A percentile compares a stretch with the other conserved stretches of the same genome.
These are phyloP conservation scores for Hymenotorrendiella dingleyae DNA, from an alignment of 2,329 filamentous ascomycete genomes.

Conservation along the genomic window DNA sequence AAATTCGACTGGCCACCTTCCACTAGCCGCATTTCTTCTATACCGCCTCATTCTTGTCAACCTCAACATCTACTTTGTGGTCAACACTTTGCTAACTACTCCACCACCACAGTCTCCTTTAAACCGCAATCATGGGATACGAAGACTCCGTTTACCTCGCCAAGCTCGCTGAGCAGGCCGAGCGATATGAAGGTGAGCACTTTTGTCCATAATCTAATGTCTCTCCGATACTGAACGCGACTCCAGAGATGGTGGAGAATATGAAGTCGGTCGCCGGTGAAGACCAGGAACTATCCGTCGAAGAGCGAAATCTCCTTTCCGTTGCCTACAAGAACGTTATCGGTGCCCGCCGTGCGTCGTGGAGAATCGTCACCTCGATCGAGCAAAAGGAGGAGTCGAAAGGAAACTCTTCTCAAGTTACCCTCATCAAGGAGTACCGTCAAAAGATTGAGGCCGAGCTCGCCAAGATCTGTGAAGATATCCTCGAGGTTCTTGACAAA, in stretches of 20 bases:
- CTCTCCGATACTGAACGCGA: conserved; percentile 13
- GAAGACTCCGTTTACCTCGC: conserved; percentile 99
- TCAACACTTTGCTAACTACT: conserved; percentile 6
- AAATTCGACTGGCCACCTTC: background rate
- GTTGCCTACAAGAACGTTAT: conserved; percentile 99
- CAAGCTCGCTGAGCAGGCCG: conserved; percentile 99
- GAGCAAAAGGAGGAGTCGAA: conserved; percentile 99
- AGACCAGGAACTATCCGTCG: conserved; percentile 75
- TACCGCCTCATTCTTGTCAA: too few relatives aligned
- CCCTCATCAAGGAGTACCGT: conserved; percentile 95
- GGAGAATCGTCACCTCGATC: conserved; percentile 97
- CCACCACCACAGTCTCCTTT: conserved; percentile 13
- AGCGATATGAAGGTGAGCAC: conserved; percentile 96
- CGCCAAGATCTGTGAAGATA: conserved; percentile 95
- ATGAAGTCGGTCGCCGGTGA: conserved; percentile 98
- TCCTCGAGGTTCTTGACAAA: conserved; percentile 89
- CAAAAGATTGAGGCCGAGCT: conserved; percentile 97
- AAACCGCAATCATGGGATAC: conserved; percentile 80
- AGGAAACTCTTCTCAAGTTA: conserved; percentile 87
- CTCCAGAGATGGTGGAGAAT: conserved; percentile 96
- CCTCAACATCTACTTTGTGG: conserved; percentile 1
- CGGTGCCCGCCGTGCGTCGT: conserved; percentile 90
- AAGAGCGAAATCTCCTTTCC: conserved; percentile 95
- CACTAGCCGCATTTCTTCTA: background rate
- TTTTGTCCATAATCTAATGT: conserved; percentile 16